Evolutionary conservation across 176 grass and related monocot genomes (phyloP), one percentile per base, ranked within the genome.

Genomic region (Triticum dicoccoides): DNA sequence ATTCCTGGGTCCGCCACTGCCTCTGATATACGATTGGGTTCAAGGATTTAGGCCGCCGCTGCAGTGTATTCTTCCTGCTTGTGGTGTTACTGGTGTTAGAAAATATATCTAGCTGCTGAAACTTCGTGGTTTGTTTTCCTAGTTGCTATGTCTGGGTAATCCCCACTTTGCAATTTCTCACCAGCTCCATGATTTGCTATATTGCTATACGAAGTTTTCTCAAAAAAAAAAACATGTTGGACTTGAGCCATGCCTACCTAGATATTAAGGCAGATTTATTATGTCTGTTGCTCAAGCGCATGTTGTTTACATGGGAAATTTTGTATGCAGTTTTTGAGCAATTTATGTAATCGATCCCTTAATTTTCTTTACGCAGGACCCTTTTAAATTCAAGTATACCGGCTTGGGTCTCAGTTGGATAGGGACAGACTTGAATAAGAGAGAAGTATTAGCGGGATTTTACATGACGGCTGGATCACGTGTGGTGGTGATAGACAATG

Each of bases 401-500:
- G 5, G 30, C 37, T 80, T 62, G 32, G 44, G 2, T 80, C n/a
- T 37, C 33, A 41, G 34, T 8, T 14, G 35, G 12, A 34, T 39
- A 67, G 58, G 7, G 54, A 12, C 7, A 76, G 11, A 17, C 4
- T 23, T 54, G 25, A 20, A 39, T 21, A 69, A 70, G 66, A 49
- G 21, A 23, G 59, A 37, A 62, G 18, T 10, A 18, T 2, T 6
- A 15, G 68, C 7, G 75, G 51, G 73, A 71, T 67, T 1, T 24
- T 37, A 29, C 69, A 91, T 91, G 90, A 88, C 78, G 0, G 88
- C 58, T 69, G 81, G 85, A 85, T 89, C 84, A 70, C 61, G 74
- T 39, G 93, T 96, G 29, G 96, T 98, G 82, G 96, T 98, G 42
- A 30, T 98, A 51, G 96, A 98, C 86, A 98, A 98, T 45, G 93